Evolutionary conservation across 2,329 filamentous ascomycete species (phyloP).

Genomic region (Aureobasidium musti): DNA sequence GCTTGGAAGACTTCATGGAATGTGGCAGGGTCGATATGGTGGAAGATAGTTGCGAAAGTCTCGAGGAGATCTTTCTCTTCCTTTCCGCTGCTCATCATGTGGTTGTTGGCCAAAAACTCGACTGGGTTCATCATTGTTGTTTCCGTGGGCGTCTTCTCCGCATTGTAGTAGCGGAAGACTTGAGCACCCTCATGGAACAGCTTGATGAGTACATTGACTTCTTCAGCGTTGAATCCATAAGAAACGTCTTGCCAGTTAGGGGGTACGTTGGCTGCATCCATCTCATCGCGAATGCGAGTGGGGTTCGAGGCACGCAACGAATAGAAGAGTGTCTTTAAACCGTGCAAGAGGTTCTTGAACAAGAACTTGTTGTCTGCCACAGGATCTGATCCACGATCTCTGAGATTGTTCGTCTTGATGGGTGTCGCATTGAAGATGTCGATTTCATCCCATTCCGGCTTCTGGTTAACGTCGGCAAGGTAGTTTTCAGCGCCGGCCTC

Average conservation of each 20-base stretch:
- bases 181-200: slow-evolving; percentile 95
- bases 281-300: slow-evolving; percentile 53
- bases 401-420: slow-evolving; percentile 90
- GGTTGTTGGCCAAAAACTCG: slow-evolving; percentile 91
- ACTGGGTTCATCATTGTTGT: slow-evolving; percentile 76
- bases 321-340: slow-evolving; percentile 94
- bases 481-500: slow-evolving; percentile 74
- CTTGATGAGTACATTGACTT: slow-evolving; percentile 94
- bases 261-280: slow-evolving; percentile 77
- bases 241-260: slow-evolving; percentile 94
- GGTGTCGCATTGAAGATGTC: slow-evolving; percentile 97
- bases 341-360: slow-evolving; percentile 94
- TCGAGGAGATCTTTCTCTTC: slow-evolving; percentile 98
- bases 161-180: slow-evolving; percentile 95
- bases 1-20: slow-evolving; percentile 99
- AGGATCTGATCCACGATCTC: slow-evolving; percentile 84
- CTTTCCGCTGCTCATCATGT: slow-evolving; percentile 89
- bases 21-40: slow-evolving; percentile 95
- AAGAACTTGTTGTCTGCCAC: slow-evolving; percentile 97
- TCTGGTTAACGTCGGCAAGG: slow-evolving; percentile 75
- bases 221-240: slow-evolving; percentile 94
- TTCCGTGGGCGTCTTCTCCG: slow-evolving; percentile 74
- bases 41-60: slow-evolving; percentile 97
- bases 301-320: slow-evolving; percentile 90
- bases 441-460: slow-evolving; percentile 95